These are phyloP conservation scores for Trichosanthes cucumerina DNA, from an alignment of 306 rosid genomes.

Conservation along the genomic window DNA sequence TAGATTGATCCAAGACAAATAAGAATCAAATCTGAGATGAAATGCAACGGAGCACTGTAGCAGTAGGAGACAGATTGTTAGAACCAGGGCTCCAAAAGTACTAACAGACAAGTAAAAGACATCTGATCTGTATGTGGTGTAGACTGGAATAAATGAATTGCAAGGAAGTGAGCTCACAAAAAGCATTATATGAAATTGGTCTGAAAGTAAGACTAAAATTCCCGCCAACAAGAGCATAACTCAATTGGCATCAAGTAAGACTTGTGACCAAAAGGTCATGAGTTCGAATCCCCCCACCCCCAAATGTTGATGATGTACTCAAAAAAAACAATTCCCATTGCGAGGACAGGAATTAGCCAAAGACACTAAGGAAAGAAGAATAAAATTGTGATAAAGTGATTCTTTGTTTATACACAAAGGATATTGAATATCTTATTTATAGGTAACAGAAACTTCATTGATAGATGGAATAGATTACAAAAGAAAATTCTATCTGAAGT, in stretches of 20 bases:
- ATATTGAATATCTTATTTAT: too few relatives aligned
- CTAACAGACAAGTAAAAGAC: not conserved
- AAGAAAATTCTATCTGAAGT: too few relatives aligned
- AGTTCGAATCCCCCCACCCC: too few relatives aligned
- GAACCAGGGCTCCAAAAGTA: not conserved
- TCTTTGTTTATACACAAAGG: too few relatives aligned
- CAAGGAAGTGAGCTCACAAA: not conserved
- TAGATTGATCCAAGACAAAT: not conserved
- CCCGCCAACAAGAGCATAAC: too few relatives aligned
- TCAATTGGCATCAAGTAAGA: too few relatives aligned
- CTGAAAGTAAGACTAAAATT: not conserved
- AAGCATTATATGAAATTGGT: not conserved
- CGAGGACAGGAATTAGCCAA: not conserved
- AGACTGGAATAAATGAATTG: not conserved
- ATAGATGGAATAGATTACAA: too few relatives aligned
- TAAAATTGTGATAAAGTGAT: not conserved
- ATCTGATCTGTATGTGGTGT: not conserved
- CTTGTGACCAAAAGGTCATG: too few relatives aligned
- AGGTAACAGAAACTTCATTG: too few relatives aligned
- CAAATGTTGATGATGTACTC: too few relatives aligned
- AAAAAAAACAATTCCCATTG: too few relatives aligned
- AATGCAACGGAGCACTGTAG: not conserved
- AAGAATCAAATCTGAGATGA: not conserved
- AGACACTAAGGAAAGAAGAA: not conserved
- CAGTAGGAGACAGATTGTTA: not conserved